Percentiles rank a stretch among this genome's conserved stretches.
phyloP scores from a whole-genome alignment of 805 yeast genomes.

The Suhomyces faveliae region DNA sequence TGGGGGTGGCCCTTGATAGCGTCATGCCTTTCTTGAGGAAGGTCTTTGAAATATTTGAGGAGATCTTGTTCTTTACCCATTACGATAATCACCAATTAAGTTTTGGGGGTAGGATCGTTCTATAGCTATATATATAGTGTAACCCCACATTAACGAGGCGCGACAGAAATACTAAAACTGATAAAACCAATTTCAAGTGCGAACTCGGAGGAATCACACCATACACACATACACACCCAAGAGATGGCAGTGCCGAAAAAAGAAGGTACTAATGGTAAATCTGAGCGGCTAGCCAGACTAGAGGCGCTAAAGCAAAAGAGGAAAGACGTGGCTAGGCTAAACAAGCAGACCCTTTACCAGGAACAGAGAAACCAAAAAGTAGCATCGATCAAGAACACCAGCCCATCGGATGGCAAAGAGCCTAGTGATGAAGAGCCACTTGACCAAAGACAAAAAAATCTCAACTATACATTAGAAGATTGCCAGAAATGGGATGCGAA shows the following conservation, averaged over 20 bases:
- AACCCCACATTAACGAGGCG: not conserved
- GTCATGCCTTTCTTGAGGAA: slow-evolving; percentile 23
- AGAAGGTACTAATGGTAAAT: not conserved
- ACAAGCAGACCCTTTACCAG: slow-evolving; percentile 16
- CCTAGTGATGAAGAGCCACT: slow-evolving; percentile 1
- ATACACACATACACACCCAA: too few relatives aligned
- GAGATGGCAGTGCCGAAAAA: not conserved
- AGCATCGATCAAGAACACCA: slow-evolving; percentile 37
- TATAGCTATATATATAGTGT: too few relatives aligned
- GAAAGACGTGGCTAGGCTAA: slow-evolving; percentile 15
- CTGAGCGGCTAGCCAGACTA: slow-evolving; percentile 11
- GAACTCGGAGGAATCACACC: not conserved
- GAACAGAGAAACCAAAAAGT: slow-evolving; percentile 16
- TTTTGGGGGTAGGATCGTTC: too few relatives aligned
- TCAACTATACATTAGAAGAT: slow-evolving; percentile 53
- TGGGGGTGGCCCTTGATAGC: slow-evolving; percentile 29
- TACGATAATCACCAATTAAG: not conserved
- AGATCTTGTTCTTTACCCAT: slow-evolving; percentile 25
- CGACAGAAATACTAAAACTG: not conserved
- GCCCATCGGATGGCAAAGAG: not conserved
- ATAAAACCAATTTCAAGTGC: not conserved
- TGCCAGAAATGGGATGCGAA: slow-evolving; percentile 60
- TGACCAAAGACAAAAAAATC: slow-evolving; percentile 8
- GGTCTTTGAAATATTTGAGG: slow-evolving; percentile 20
- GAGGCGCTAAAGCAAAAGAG: slow-evolving; percentile 16